phyloP scores from a whole-genome alignment of 2,329 filamentous ascomycete genomes.

The Xylariales sp. region DNA sequence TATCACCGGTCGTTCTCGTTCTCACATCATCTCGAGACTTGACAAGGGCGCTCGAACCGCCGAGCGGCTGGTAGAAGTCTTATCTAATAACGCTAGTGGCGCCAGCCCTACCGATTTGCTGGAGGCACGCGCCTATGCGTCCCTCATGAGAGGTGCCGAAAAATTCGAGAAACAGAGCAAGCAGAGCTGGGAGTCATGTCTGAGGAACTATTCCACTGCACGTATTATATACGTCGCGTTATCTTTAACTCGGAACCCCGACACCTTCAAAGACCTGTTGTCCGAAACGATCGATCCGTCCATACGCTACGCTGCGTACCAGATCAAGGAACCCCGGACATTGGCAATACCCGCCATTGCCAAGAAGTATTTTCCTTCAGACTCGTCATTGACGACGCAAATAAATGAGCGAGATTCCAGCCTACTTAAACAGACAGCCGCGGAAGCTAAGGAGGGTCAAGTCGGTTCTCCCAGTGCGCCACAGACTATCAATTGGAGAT shows the following conservation, averaged over 20 bases:
- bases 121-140: conserved; percentile 80
- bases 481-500: conserved; percentile 79
- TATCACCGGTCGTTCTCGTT: conserved; percentile 72
- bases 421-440: conserved; percentile 55
- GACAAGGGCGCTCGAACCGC: conserved; percentile 73
- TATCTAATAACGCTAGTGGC: conserved; percentile 61
- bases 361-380: conserved; percentile 69
- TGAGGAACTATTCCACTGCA: conserved; percentile 70
- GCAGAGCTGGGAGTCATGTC: conserved; percentile 74
- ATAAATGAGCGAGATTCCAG: conserved; percentile 68
- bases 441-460: conserved; percentile 45
- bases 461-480: conserved; percentile 54
- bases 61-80: conserved; percentile 58
- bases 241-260: conserved; percentile 59
- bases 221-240: conserved; percentile 80
- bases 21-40: conserved; percentile 84
- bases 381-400: conserved; percentile 56
- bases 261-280: conserved; percentile 81
- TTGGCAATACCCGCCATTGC: conserved; percentile 76
- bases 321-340: conserved; percentile 81
- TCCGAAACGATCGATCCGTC: conserved; percentile 86
- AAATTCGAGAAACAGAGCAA: conserved; percentile 84
- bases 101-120: conserved; percentile 68
- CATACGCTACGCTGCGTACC: conserved; percentile 90
- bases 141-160: conserved; percentile 69